phyloP scores from a whole-genome alignment of 2,329 filamentous ascomycete genomes.

The Ceratocystis diversiconidia region DNA sequence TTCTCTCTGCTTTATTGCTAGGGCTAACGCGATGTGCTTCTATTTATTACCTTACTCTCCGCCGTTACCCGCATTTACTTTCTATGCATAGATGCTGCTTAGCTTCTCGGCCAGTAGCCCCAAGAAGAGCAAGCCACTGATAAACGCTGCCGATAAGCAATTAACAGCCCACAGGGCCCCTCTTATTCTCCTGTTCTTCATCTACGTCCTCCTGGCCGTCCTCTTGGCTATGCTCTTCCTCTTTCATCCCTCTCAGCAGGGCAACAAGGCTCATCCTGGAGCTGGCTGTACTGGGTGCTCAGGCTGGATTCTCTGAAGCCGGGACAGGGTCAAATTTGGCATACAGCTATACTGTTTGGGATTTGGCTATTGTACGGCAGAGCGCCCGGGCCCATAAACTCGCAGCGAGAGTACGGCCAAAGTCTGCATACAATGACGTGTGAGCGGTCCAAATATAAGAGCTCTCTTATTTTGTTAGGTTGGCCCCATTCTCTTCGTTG shows the following conservation, averaged over 20 bases:
- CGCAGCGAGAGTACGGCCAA: not conserved
- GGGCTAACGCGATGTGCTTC: no score
- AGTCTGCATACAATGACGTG: constrained; percentile 1
- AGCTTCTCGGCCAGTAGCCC: not conserved
- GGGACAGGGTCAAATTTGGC: not conserved
- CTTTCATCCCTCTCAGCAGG: not conserved
- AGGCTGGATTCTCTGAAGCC: constrained; percentile 3
- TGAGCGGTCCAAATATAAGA: not conserved
- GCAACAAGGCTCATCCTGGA: not conserved
- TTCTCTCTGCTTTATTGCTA: no score
- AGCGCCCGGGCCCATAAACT: not conserved
- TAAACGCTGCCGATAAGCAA: not conserved
- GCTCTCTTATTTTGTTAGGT: not conserved
- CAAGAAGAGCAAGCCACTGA: not conserved
- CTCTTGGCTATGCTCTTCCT: no score
- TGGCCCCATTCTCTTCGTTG: not conserved
- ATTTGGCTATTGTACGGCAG: not conserved
- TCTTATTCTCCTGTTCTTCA: no score
- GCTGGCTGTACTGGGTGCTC: not conserved
- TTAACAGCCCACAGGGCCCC: no score
- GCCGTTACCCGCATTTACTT: no score
- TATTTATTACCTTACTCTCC: no score
- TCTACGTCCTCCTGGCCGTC: no score
- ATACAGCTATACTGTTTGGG: not conserved
- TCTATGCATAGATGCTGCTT: no score